A percentile compares a stretch with the other conserved stretches of the same genome.
Conservation (phyloP, 345 rosid species). For the Rhodamnia argentea region DNA sequence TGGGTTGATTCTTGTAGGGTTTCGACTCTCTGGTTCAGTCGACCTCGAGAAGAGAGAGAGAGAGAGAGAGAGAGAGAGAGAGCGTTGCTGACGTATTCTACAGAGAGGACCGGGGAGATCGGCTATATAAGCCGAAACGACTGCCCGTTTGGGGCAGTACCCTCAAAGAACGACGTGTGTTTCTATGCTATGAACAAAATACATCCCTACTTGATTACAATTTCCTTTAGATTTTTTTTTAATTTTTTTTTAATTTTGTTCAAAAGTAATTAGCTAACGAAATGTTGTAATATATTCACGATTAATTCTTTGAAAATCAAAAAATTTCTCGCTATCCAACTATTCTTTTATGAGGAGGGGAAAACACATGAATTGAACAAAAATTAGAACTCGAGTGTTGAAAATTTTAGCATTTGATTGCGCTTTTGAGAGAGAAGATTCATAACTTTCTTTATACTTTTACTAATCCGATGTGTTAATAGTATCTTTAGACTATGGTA, state of each 20-base stretch:
- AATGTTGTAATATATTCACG: not conserved
- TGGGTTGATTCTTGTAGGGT: not conserved
- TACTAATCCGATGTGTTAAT: not conserved
- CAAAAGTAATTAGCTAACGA: not conserved
- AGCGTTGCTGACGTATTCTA: not conserved
- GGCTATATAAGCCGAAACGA: not conserved
- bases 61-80: not conserved
- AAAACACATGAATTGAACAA: rapidly evolving
- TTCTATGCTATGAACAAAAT: not conserved
- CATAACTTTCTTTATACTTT: not conserved
- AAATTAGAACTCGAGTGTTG: rapidly evolving
- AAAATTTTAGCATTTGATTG: not conserved
- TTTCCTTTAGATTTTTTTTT: not conserved
- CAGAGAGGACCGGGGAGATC: not conserved
- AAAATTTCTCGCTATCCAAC: rapidly evolving
- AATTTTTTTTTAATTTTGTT: no score
- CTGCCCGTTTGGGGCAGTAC: not conserved
- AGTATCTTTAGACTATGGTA: no score
- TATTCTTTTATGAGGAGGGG: not conserved
- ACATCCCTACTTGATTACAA: rapidly evolving
- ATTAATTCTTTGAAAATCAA: not conserved
- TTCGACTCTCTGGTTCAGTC: not conserved
- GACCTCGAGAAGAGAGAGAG: not conserved
- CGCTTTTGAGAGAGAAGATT: rapidly evolving
- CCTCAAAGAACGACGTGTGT: not conserved